Conservation (phyloP, 192 early-diverging fungal genomes). For the Backusella parvicylindrica region DNA sequence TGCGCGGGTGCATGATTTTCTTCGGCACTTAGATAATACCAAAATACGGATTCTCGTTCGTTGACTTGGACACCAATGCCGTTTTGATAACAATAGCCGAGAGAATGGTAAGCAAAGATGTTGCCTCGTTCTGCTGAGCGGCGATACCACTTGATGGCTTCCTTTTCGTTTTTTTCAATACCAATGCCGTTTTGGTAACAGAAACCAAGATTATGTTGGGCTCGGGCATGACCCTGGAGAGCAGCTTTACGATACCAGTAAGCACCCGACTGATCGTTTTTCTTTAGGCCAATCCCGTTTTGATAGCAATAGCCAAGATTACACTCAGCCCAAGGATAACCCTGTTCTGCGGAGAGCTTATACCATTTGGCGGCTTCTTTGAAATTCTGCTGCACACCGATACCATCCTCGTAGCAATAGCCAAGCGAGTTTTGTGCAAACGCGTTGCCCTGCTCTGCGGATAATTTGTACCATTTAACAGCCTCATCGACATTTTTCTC, state of each 20-base stretch:
- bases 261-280: conserved; percentile 47
- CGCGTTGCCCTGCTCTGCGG: conserved; percentile 51
- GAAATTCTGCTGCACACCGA: conserved; percentile 52
- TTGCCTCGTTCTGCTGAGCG: conserved; percentile 51
- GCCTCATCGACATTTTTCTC: conserved; percentile 46
- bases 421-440: conserved; percentile 65
- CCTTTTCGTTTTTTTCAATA: conserved; percentile 58
- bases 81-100: conserved; percentile 59
- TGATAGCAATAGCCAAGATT: conserved; percentile 79
- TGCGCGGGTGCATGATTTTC: conserved; percentile 73
- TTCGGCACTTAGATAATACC: conserved; percentile 60
- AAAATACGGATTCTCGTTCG: conserved; percentile 49
- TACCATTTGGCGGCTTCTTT: conserved; percentile 58
- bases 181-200: conserved; percentile 79
- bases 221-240: conserved; percentile 61
- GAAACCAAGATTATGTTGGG: conserved; percentile 65
- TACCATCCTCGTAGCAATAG: conserved; percentile 76
- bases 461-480: conserved; percentile 53
- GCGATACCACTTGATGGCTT: conserved; percentile 62
- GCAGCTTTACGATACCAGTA: conserved; percentile 67
- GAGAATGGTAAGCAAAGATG: conserved; percentile 48
- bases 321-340: conserved; percentile 82
- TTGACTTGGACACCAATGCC: conserved; percentile 56
- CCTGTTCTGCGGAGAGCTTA: conserved; percentile 59
- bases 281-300: conserved; percentile 64